Percentiles rank a stretch among this genome's conserved stretches.
Evolutionary conservation across 495 filamentous ascomycete species (phyloP).

Genomic region (Neurospora sp.): DNA sequence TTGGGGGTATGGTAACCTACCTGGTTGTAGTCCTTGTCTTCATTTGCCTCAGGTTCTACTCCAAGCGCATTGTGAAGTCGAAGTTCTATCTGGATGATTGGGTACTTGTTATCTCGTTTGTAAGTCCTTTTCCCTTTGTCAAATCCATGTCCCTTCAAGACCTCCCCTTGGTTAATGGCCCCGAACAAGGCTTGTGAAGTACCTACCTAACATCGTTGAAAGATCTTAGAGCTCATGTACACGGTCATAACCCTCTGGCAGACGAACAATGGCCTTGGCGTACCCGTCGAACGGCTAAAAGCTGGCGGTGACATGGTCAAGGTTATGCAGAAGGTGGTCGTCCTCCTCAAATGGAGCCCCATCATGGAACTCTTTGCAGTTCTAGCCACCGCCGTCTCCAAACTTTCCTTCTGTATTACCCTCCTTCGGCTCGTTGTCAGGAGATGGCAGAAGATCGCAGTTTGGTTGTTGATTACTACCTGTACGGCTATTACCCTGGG

Average conservation of each 20-base stretch:
- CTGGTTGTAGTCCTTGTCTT: neutral
- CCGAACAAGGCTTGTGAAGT: neutral
- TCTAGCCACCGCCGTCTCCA: neutral
- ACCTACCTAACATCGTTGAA: neutral
- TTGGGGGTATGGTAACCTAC: neutral
- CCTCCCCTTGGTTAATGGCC: neutral
- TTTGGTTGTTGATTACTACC: slow-evolving; percentile 4
- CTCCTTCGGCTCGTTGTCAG: slow-evolving; percentile 1
- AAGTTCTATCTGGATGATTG: neutral
- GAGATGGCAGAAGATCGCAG: neutral
- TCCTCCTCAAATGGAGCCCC: slow-evolving; percentile 25
- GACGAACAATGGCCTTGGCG: neutral
- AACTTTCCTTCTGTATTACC: slow-evolving; percentile 5
- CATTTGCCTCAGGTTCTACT: neutral
- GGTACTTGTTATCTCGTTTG: neutral
- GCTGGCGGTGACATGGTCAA: neutral
- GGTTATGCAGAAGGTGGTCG: slow-evolving; percentile 5
- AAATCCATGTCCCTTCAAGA: neutral
- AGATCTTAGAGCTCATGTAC: neutral
- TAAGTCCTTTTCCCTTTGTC: neutral
- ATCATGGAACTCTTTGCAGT: slow-evolving; percentile 2
- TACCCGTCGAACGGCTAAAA: neutral
- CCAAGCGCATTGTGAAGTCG: neutral
- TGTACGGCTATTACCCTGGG: neutral
- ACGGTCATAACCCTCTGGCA: neutral